Evolutionary conservation across 768 basidiomycete genomes (phyloP).

Genomic region (Mycena belliarum): DNA sequence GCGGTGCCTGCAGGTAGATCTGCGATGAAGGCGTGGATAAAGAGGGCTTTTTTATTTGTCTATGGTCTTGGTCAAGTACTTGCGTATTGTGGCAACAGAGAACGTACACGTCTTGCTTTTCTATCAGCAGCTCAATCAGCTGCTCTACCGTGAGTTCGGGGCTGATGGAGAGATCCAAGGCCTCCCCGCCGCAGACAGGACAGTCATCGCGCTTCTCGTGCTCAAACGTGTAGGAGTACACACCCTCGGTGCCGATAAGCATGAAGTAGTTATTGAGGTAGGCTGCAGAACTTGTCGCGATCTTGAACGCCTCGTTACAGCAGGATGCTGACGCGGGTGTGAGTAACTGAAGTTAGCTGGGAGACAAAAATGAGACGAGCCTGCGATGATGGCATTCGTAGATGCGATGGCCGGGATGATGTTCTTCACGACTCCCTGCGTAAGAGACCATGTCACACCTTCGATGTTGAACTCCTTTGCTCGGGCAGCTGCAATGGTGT

Average conservation of each 20-base stretch:
- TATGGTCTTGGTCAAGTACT: slow-evolving; percentile 34
- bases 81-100: neutral
- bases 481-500: slow-evolving; percentile 73
- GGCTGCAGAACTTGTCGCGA: slow-evolving; percentile 92
- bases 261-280: slow-evolving; percentile 98
- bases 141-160: slow-evolving; percentile 79
- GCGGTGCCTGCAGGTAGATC: slow-evolving; percentile 93
- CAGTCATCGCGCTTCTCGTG: slow-evolving; percentile 92
- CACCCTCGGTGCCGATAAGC: slow-evolving; percentile 94
- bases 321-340: slow-evolving; percentile 70
- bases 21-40: slow-evolving; percentile 73
- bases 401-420: slow-evolving; percentile 99
- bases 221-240: slow-evolving; percentile 97
- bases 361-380: slow-evolving; percentile 42
- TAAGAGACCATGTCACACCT: slow-evolving; percentile 96
- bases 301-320: slow-evolving; percentile 99
- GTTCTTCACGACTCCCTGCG: slow-evolving; percentile 99
- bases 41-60: slow-evolving; percentile 97
- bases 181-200: slow-evolving; percentile 95
- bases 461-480: slow-evolving; percentile 96
- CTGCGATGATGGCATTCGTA: slow-evolving; percentile 97
- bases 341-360: neutral
- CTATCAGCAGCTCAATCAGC: slow-evolving; percentile 84
- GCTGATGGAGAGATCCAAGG: slow-evolving; percentile 70
- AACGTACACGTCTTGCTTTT: slow-evolving; percentile 88